Evolutionary conservation across 768 basidiomycete species (phyloP).

Genomic region (Russula abietina): DNA sequence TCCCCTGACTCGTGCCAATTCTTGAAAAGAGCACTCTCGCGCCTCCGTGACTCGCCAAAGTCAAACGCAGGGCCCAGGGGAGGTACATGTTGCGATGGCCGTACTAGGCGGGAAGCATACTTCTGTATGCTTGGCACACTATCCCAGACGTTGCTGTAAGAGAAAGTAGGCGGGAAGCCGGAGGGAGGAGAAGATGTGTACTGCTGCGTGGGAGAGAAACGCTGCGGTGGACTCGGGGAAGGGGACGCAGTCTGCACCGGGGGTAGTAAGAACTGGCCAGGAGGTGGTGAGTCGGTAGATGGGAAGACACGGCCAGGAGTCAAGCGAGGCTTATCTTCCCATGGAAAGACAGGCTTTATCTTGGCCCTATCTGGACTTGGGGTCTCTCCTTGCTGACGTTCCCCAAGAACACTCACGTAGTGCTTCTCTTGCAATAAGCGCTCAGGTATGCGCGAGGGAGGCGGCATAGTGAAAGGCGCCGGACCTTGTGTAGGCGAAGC

Average conservation of each 20-base stretch:
- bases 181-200: constrained; percentile 32
- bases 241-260: constrained; percentile 2
- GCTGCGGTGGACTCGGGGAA: constrained; percentile 27
- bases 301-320: constrained; percentile 68
- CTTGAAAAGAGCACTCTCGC: constrained; percentile 34
- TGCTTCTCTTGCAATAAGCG: constrained; percentile 64
- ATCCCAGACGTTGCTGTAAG: constrained; percentile 84
- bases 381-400: constrained; percentile 40
- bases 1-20: constrained; percentile 55
- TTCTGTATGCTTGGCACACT: constrained; percentile 69
- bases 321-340: constrained; percentile 75
- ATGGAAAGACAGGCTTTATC: constrained; percentile 85
- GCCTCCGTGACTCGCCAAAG: constrained; percentile 33
- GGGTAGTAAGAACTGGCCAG: constrained; percentile 23
- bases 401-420: constrained; percentile 54
- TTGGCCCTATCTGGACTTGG: constrained; percentile 61
- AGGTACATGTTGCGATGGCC: constrained; percentile 39
- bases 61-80: constrained; percentile 48
- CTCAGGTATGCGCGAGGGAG: constrained; percentile 58
- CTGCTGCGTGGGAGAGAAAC: constrained; percentile 17
- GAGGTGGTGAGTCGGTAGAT: constrained; percentile 25
- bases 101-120: constrained; percentile 58
- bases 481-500: constrained; percentile 20
- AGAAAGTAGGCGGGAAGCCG: constrained; percentile 52
- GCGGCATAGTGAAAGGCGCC: constrained; percentile 57